Base-by-base conservation (phyloP, 495 filamentous ascomycete genomes). In the Umbilicaria muhlenbergii region DNA sequence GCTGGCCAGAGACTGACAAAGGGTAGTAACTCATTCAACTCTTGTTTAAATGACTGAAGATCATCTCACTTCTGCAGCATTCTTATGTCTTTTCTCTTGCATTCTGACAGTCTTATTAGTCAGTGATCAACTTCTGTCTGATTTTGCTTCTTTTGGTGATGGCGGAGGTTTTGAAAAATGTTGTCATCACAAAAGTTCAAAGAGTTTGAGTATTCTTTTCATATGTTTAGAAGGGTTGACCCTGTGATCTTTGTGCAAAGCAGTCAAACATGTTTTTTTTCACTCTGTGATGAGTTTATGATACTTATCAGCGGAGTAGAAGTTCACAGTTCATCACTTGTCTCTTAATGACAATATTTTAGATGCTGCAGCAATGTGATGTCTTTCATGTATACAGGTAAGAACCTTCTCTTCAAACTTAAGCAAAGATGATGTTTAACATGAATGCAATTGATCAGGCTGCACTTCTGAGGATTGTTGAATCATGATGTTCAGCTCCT, bases 291-390 rank as follows among this genome's bases (percentile, higher is more conserved):
- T 8, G 7, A 7, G 14, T 14, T 6, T n/a, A 14, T 34, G 1
- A 13, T 18, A 34, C 40, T 33, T 50, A 64, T 58, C 54, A 45
- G 54, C 52, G 21, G 59, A 43, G 44, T 65, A 66, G 8, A 66
- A 36, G 38, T 68, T 49, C n/a, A 65, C 58, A 15, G 51, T 53
- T 61, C 58, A 67, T 58, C 58, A 65, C 28, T 36, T 52, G 34
- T 69, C 56, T 14, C 17, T 42, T 5, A 44, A 45, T 2, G 48
- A 24, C 12, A 64, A 36, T 38, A 50, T n/a, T 5, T 61, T 50
- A 38, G 43, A 39, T 3, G 43, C 59, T 8, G 62, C 63, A 43
- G 54, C 45, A 11, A 64, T 41, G 3, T 61, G 46, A 46, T 67
- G 55, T 43, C 55, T 58, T 34, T 60, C 57, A 41, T 67, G 55